Base-by-base conservation (phyloP, 805 yeast species). In the Debaryomyces hansenii region DNA sequence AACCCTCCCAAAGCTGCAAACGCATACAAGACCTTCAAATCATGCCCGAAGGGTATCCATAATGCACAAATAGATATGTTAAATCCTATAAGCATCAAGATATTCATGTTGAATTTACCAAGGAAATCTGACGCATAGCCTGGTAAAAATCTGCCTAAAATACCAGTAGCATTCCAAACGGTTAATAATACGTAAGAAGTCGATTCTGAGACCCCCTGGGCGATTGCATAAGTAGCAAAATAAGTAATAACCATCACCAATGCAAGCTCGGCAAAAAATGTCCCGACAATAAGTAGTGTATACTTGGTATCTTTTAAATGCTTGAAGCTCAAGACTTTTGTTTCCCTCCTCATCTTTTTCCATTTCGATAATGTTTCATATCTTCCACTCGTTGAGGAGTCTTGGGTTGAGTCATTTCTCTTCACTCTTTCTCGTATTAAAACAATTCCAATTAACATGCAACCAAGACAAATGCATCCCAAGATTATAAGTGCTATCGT, bases 21-120 rank as follows among this genome's bases (percentile, higher is more conserved):
- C 0, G 72, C 70, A 51, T 80, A 77, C 44, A 84, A 62, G 0
- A 70, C 75, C 1, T 63, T 64, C 24, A 68, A 45, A 41, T 60
- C 52, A 8, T 58, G 47, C 0, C 88, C 90, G 45, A 83, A 77
- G 1, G 91, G 90, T 18, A 84, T 63, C 90, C 90, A 84, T n/a
- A 85, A 55, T 0, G 72, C 70, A 40, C 85, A 66, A 2, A 80
- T 70, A 15, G 79, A 60, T 0, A 83, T 11, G 1, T 75, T 65
- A n/a, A 79, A 67, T 6, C 80, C 63, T 2, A 61, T 29, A n/a
- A 78, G 60, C 67, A 82, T 74, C 2, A 70, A 37, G 10, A 73
- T 60, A 78, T 82, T 78, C 44, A 82, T 72, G 56, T 83, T 84
- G 60, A 76, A 82, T 16, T 77, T 69, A 3, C 90, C 90, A 40